Evolutionary conservation across 345 rosid species (phyloP).

Genomic region (rapeseed (Brassica napus)): Da-Ae NC_063445.1:21609001-21609500

Average conservation of each 20-base stretch:
- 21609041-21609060: neutral
- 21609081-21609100: neutral
- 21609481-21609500: neutral
- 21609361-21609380: constrained; percentile 30
- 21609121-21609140: neutral
- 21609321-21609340: constrained; percentile 24
- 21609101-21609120: constrained; percentile 9
- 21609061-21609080: neutral
- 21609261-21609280: constrained; percentile 38
- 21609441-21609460: constrained; percentile 4
- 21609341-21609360: constrained; percentile 28
- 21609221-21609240: constrained; percentile 22
- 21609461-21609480: neutral
- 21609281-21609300: constrained; percentile 32
- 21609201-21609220: constrained; percentile 27
- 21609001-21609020: too few relatives aligned
- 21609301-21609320: constrained; percentile 26
- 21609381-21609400: constrained; percentile 26
- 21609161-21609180: constrained; percentile 9
- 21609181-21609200: constrained; percentile 29
- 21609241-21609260: constrained; percentile 23
- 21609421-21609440: constrained; percentile 38
- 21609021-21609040: too few relatives aligned
- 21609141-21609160: neutral
- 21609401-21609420: constrained; percentile 31